A percentile compares a stretch with the other conserved stretches of the same genome.
Conservation (phyloP, 148 eudicot species). For the Cornus florida region DNA sequence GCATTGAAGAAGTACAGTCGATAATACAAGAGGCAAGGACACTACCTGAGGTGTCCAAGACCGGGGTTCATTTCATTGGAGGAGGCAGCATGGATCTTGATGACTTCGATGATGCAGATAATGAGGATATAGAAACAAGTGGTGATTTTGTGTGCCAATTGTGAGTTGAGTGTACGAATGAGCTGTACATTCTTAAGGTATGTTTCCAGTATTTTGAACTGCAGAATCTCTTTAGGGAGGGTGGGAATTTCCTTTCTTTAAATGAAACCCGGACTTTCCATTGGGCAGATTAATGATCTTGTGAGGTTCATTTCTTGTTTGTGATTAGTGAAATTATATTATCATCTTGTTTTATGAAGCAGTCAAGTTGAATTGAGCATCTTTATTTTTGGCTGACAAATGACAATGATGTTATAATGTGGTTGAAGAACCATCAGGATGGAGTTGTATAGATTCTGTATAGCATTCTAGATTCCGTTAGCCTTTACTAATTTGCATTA, state of each 20-base stretch:
- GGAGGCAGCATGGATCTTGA: slow-evolving; percentile 78
- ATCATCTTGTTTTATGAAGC: too few species aligned
- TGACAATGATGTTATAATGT: too few species aligned
- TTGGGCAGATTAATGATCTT: too few species aligned
- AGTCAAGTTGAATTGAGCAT: background rate
- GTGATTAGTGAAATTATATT: background rate
- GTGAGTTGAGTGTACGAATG: slow-evolving; percentile 16
- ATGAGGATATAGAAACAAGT: slow-evolving; percentile 62
- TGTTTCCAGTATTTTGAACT: background rate
- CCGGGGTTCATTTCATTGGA: slow-evolving; percentile 22
- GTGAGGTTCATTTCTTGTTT: background rate
- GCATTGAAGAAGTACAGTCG: slow-evolving; percentile 52
- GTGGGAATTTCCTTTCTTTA: background rate
- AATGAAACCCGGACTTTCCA: background rate
- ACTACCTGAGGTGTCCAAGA: slow-evolving; percentile 26
- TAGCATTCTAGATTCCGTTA: too few species aligned
- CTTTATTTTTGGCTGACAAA: too few species aligned
- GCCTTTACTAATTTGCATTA: too few species aligned
- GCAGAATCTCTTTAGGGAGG: background rate
- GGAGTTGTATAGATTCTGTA: too few species aligned
- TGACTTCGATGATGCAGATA: slow-evolving; percentile 67
- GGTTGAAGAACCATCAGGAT: too few species aligned
- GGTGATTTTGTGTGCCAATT: slow-evolving; percentile 59
- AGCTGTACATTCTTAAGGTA: background rate
- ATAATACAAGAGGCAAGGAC: slow-evolving; percentile 64